phyloP scores from a whole-genome alignment of 2,329 filamentous ascomycete genomes.

The Hypoxylon sp. region DNA sequence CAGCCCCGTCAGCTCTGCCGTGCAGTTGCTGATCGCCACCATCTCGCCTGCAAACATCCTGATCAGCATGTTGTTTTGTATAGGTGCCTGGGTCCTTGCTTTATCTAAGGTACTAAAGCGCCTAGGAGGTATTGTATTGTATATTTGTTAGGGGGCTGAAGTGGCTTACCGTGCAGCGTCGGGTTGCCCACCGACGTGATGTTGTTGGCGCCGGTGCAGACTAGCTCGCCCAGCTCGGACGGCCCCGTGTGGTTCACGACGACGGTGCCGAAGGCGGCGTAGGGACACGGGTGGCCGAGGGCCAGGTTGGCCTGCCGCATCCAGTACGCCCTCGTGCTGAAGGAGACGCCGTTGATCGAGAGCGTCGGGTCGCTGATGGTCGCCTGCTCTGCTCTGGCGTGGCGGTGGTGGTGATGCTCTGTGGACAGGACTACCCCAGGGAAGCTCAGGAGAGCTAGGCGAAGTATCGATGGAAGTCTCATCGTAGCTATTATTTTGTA shows the following conservation, averaged over 20 bases:
- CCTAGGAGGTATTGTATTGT: too few relatives aligned
- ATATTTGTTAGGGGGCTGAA: too few relatives aligned
- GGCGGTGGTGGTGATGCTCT: background rate
- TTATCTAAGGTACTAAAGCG: too few relatives aligned
- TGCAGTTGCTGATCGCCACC: constrained; percentile 62
- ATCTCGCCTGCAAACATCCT: constrained; percentile 55
- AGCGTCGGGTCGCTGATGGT: constrained; percentile 13
- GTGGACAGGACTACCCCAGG: background rate
- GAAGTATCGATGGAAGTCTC: background rate
- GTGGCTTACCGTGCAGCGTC: constrained; percentile 56
- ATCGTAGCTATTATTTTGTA: constrained; percentile 8
- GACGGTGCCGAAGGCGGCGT: constrained; percentile 60
- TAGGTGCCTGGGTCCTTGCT: too few relatives aligned
- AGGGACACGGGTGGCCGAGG: constrained; percentile 59
- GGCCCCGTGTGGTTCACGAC: constrained; percentile 62
- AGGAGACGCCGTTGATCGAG: constrained; percentile 38
- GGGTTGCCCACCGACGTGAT: constrained; percentile 57
- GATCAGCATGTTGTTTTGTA: background rate
- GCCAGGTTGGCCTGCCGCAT: constrained; percentile 60
- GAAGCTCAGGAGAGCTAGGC: background rate
- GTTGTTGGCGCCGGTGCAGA: constrained; percentile 61
- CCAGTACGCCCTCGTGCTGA: constrained; percentile 56
- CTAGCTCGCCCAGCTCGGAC: constrained; percentile 51
- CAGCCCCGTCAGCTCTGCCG: constrained; percentile 55
- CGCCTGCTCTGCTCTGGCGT: constrained; percentile 9